A percentile compares a stretch with the other conserved stretches of the same genome.
These are phyloP conservation scores for Silene coronaria DNA, from an alignment of 179 eudicot species.

Conservation along the genomic window DNA sequence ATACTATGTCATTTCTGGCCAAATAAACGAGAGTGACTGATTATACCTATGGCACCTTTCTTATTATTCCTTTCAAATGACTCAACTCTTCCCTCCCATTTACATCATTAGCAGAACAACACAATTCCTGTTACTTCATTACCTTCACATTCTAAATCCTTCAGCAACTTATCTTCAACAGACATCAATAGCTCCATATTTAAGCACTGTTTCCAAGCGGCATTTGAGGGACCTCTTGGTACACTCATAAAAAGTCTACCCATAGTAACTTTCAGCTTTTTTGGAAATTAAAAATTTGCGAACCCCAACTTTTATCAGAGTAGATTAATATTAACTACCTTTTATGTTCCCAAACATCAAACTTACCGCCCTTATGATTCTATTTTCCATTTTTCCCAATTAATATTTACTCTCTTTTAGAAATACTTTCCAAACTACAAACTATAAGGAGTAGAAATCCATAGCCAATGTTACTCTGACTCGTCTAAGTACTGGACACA, in stretches of 20 bases:
- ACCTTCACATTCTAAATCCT: not conserved
- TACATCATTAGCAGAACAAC: no score
- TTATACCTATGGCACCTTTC: not conserved
- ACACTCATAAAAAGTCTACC: not conserved
- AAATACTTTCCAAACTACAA: no score
- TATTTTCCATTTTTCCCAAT: not conserved
- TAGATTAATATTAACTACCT: not conserved
- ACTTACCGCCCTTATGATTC: not conserved
- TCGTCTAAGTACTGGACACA: no score
- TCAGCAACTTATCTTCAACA: not conserved
- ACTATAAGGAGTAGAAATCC: no score
- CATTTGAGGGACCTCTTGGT: not conserved
- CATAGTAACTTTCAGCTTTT: not conserved
- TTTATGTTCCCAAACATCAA: not conserved
- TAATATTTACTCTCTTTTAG: no score
- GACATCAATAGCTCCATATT: not conserved
- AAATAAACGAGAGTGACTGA: not conserved
- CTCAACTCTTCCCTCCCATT: not conserved
- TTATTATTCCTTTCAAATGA: not conserved
- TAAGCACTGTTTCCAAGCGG: not conserved
- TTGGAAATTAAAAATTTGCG: no score
- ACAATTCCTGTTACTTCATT: not conserved
- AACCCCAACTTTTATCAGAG: no score
- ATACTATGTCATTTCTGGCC: not conserved
- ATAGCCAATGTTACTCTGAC: no score